These are phyloP conservation scores for Poronia punctata DNA, from an alignment of 495 filamentous ascomycete species.

Conservation along the genomic window DNA sequence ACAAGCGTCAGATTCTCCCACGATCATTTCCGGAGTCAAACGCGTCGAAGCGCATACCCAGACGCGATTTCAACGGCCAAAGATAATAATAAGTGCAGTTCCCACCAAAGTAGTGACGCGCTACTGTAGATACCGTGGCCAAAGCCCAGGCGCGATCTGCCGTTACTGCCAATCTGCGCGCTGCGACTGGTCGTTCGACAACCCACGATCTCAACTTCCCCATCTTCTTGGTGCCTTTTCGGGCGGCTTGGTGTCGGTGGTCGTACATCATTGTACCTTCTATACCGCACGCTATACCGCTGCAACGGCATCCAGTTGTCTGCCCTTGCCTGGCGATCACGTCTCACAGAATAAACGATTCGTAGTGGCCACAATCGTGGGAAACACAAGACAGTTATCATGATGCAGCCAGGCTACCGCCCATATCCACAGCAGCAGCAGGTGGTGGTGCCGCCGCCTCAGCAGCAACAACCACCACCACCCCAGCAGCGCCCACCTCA, in stretches of 20 bases:
- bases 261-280: constrained; percentile 7
- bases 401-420: constrained; percentile 44
- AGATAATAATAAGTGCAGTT: too few species aligned
- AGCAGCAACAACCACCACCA: not conserved
- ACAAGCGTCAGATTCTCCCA: constrained; percentile 4
- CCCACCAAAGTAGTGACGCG: constrained; percentile 5
- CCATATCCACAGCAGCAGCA: constrained; percentile 37
- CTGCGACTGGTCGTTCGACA: too few species aligned
- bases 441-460: constrained; percentile 14
- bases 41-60: not conserved
- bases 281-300: too few species aligned
- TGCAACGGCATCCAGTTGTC: too few species aligned
- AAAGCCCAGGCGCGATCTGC: constrained; percentile 4
- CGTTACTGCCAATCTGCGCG: too few species aligned
- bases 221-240: not conserved
- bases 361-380: constrained; percentile 1
- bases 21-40: not conserved
- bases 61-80: constrained; percentile 7
- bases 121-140: constrained; percentile 7
- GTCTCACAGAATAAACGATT: constrained; percentile 1
- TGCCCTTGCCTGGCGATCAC: too few species aligned
- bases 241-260: constrained; percentile 5
- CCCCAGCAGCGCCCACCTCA: constrained; percentile 27
- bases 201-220: constrained; percentile 3
- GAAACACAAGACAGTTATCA: constrained; percentile 11